Percentiles rank a stretch among this genome's conserved stretches.
Conservation (phyloP, 345 rosid species). For the Gossypium sturtianum region DNA sequence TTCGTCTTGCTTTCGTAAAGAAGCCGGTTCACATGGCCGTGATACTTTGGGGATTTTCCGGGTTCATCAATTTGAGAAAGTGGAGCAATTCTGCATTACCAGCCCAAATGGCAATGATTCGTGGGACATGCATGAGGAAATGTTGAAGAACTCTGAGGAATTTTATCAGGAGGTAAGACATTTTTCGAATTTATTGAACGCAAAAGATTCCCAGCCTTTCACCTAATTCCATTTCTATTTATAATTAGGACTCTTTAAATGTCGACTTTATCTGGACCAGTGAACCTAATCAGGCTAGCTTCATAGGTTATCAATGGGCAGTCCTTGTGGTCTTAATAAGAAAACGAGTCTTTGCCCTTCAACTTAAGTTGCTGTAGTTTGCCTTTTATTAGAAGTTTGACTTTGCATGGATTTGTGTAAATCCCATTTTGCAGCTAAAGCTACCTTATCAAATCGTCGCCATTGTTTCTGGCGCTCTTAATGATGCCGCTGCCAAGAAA, state of each 20-base stretch:
- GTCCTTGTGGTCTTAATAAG: background rate
- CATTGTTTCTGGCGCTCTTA: constrained; percentile 55
- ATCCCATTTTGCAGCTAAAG: constrained; percentile 48
- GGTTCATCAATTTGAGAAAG: constrained; percentile 97
- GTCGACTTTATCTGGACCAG: background rate
- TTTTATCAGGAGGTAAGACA: constrained; percentile 61
- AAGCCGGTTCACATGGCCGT: constrained; percentile 97
- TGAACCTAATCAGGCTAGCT: constrained; percentile 1
- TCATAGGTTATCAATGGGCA: background rate
- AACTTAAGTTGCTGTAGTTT: background rate
- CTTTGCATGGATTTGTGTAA: background rate
- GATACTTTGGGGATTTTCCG: constrained; percentile 94
- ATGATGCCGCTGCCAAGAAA: constrained; percentile 76
- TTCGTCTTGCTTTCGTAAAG: constrained; percentile 91
- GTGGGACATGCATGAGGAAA: constrained; percentile 91
- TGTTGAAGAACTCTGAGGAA: constrained; percentile 85
- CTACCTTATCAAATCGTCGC: constrained; percentile 79
- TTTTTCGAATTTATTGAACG: background rate
- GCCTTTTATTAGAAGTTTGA: background rate
- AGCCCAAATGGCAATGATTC: constrained; percentile 78
- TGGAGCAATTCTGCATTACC: constrained; percentile 91
- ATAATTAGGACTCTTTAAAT: background rate
- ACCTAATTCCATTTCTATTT: background rate
- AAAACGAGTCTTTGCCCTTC: background rate
- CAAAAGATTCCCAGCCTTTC: background rate